Conservation (phyloP, 2,329 filamentous ascomycete species). For the Albifimbria verrucaria region DNA sequence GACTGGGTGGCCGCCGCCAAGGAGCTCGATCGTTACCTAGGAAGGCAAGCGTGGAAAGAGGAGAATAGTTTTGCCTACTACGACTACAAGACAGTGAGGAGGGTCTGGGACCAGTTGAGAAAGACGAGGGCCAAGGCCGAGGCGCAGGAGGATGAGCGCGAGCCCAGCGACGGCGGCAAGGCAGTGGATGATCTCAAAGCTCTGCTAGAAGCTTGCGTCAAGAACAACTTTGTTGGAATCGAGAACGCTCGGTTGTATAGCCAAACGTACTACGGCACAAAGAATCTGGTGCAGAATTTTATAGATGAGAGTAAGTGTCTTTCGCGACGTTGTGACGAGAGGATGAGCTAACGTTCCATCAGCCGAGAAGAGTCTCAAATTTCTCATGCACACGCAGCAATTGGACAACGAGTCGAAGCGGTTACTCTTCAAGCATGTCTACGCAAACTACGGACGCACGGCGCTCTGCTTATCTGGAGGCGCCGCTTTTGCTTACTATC, state of each 20-base stretch:
- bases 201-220: conserved; percentile 85
- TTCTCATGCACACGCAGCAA: conserved; percentile 66
- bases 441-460: conserved; percentile 88
- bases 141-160: conserved; percentile 38
- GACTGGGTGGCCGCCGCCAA: conserved; percentile 82
- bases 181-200: conserved; percentile 72
- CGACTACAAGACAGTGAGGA: conserved; percentile 77
- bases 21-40: conserved; percentile 75
- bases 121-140: conserved; percentile 61
- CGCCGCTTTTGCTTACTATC: conserved; percentile 93
- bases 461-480: conserved; percentile 91
- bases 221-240: conserved; percentile 94
- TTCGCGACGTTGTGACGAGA: neutral
- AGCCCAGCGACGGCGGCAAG: conserved; percentile 36
- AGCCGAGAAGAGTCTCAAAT: conserved; percentile 64
- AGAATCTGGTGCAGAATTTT: conserved; percentile 86
- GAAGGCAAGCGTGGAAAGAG: conserved; percentile 77
- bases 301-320: conserved; percentile 68
- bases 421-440: conserved; percentile 78
- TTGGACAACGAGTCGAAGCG: conserved; percentile 73
- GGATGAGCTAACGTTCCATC: conserved; percentile 10
- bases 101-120: conserved; percentile 73
- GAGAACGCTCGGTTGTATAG: conserved; percentile 95
- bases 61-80: conserved; percentile 81
- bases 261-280: conserved; percentile 97